phyloP scores from a whole-genome alignment of 257 asterid species.

The Mitragyna speciosa region DNA sequence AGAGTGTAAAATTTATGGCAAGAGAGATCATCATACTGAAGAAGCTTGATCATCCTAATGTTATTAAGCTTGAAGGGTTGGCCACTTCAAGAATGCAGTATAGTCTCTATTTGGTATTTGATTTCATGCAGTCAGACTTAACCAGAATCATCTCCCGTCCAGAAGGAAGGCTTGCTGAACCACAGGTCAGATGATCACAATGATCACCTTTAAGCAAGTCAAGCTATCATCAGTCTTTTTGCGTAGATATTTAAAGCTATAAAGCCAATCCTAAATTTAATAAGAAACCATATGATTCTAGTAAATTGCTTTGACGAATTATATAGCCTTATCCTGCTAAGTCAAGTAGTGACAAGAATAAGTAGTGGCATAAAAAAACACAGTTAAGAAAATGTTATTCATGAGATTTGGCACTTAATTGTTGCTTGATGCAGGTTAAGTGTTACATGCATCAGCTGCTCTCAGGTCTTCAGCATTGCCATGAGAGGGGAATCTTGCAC shows the following conservation, averaged over 20 bases:
- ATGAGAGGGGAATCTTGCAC: constrained; percentile 70
- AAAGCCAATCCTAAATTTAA: neutral
- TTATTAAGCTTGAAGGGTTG: constrained; percentile 74
- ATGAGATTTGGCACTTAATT: neutral
- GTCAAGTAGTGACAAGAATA: no score
- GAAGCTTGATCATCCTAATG: constrained; percentile 74
- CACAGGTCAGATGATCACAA: constrained; percentile 50
- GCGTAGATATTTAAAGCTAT: neutral
- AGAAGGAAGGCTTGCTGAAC: constrained; percentile 56
- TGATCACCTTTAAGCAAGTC: neutral
- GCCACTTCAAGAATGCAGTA: constrained; percentile 93
- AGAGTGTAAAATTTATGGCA: constrained; percentile 79
- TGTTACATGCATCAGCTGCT: constrained; percentile 78
- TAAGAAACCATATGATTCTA: no score
- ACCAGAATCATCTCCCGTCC: constrained; percentile 50
- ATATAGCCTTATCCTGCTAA: no score
- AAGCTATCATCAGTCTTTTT: neutral
- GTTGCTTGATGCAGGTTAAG: constrained; percentile 52
- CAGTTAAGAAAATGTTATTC: neutral
- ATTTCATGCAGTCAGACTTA: constrained; percentile 67
- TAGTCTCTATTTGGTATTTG: constrained; percentile 75
- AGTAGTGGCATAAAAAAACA: neutral
- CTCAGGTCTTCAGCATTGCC: constrained; percentile 77
- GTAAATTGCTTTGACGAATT: no score
- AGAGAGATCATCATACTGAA: constrained; percentile 70